These are phyloP conservation scores for Beauveria pseudobassiana DNA, from an alignment of 2,329 filamentous ascomycete genomes.

Conservation along the genomic window DNA sequence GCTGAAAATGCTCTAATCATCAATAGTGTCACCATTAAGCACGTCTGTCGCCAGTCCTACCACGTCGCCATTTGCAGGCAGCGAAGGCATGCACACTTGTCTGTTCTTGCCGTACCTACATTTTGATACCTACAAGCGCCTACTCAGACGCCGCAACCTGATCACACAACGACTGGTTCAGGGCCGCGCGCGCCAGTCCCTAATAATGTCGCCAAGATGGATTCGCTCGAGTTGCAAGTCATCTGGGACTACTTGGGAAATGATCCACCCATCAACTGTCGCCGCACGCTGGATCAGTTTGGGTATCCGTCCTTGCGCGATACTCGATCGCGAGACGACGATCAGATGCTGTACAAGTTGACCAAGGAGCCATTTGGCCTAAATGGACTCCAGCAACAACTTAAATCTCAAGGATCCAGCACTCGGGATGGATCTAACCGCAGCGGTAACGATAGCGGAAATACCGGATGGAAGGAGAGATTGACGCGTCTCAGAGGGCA, in stretches of 20 bases:
- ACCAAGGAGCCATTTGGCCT: constrained; percentile 39
- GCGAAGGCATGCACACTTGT: constrained; percentile 34
- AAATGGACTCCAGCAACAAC: constrained; percentile 16
- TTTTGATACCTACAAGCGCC: constrained; percentile 54
- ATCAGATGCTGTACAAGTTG: constrained; percentile 61
- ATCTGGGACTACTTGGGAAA: constrained; percentile 57
- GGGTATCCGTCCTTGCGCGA: constrained; percentile 55
- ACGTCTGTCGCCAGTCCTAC: constrained; percentile 23
- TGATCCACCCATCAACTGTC: constrained; percentile 53
- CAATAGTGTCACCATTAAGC: constrained; percentile 29
- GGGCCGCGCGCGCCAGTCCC: constrained; percentile 48
- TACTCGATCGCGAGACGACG: constrained; percentile 53
- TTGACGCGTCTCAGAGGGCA: constrained; percentile 14
- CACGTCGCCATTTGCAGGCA: constrained; percentile 20
- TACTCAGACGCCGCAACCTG: constrained; percentile 48
- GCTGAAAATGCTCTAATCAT: not conserved
- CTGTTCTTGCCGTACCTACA: constrained; percentile 54
- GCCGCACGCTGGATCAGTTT: constrained; percentile 56
- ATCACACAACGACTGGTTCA: constrained; percentile 45
- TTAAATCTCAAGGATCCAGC: constrained; percentile 24
- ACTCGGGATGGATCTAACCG: constrained; percentile 20
- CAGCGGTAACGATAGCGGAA: constrained; percentile 20
- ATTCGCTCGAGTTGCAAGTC: constrained; percentile 50
- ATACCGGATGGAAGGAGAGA: constrained; percentile 22
- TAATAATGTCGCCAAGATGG: constrained; percentile 42